Base-by-base conservation (phyloP, 2,329 filamentous ascomycete genomes). In the Dactylellina cionopaga region DNA sequence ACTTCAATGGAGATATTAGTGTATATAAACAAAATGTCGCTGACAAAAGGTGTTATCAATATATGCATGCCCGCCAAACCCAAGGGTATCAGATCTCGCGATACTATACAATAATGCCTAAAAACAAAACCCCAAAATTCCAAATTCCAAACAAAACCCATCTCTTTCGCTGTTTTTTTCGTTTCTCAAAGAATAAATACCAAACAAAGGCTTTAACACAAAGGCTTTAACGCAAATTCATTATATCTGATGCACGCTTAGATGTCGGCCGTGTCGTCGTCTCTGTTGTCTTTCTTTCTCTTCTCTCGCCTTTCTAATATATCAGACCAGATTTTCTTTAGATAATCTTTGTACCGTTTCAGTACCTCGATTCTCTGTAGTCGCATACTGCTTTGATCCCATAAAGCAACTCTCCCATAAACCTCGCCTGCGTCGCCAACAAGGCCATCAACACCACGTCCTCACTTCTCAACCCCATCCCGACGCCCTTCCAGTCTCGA, bases 321-420 rank as follows among this genome's bases (percentile, higher is more conserved):
- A n/a, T n/a, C n/a, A n/a, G n/a, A n/a, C n/a, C n/a, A n/a, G n/a
- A n/a, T n/a, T n/a, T n/a, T n/a, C n/a, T n/a, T n/a, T 24, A 22
- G 9, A 27, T 19, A 33, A 3, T 29, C 44, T 63, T 6, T 63
- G 17, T 37, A 44, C 46, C 19, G 15, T 2, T 27, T 29, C 59
- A 72, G 31, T 59, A 72, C 25, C 59, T 52, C 5, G 68, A 72
- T 31, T 74, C 69, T 24, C 69, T 49, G 24, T 76, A 76, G 58
- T 76, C 75, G 68, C 75, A 76, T 25, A 76, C 75, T 33, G 75
- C 75, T 47, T 75, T 76, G 35, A 76, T 72, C 17, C 75, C 75
- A 52, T 75, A 76, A 37, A 76, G 56, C 24, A 76, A 60, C 44
- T 76, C 75, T 31, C 75, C 75, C 75, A 76, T 76, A 62, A 76